A percentile compares a stretch with the other conserved stretches of the same genome.
phyloP scores from a whole-genome alignment of 2,329 filamentous ascomycete species.

The Microdochium bolleyi region DNA sequence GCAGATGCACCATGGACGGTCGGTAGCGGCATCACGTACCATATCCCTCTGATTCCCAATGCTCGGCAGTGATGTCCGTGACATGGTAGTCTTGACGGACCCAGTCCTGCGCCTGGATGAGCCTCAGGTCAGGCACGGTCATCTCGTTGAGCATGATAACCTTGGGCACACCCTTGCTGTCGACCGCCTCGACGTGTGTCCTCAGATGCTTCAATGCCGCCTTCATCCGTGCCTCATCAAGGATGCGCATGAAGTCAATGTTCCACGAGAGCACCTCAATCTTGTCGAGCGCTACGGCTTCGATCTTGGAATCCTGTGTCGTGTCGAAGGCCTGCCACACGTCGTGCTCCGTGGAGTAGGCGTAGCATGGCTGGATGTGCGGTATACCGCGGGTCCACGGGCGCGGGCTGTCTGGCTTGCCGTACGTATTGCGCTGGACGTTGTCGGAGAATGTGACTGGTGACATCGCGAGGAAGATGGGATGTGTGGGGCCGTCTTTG shows the following conservation, averaged over 20 bases:
- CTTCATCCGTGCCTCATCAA: background rate
- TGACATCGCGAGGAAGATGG: too few species aligned
- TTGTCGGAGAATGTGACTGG: too few species aligned
- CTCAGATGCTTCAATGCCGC: background rate
- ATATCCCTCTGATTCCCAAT: background rate
- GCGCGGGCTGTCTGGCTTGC: too few species aligned
- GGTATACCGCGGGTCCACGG: background rate
- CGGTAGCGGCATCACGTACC: background rate
- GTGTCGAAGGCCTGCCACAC: background rate
- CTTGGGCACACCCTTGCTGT: background rate
- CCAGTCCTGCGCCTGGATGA: background rate
- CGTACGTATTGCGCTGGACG: too few species aligned
- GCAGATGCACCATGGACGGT: too few species aligned
- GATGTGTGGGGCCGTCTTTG: too few species aligned
- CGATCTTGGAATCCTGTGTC: background rate
- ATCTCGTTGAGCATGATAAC: background rate
- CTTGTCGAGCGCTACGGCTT: background rate
- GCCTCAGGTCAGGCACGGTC: background rate
- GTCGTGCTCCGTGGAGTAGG: background rate
- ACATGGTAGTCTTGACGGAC: background rate
- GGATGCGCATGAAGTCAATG: background rate
- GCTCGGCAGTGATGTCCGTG: background rate
- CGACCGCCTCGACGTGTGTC: background rate
- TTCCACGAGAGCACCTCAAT: slow-evolving; percentile 1
- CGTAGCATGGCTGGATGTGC: background rate